Conservation (phyloP, 108 stramenopile species). For the Schizochytrium sp. region DNA sequence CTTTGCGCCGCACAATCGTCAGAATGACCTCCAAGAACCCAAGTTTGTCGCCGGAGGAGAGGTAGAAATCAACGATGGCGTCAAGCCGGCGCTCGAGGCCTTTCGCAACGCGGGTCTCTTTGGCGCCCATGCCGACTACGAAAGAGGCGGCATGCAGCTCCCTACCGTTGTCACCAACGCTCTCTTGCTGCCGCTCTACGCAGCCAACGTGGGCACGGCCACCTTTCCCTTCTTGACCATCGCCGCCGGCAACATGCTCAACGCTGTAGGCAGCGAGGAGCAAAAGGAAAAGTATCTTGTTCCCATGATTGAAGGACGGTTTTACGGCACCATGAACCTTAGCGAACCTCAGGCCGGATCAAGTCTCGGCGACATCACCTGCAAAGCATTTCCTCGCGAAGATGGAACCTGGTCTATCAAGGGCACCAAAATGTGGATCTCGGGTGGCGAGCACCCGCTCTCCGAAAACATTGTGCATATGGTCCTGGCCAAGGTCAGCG, state of each 20-base stretch:
- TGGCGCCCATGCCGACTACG: neutral
- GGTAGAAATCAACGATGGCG: neutral
- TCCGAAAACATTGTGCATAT: slow-evolving; percentile 32
- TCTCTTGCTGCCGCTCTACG: neutral
- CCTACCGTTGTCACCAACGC: neutral
- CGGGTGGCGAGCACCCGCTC: slow-evolving; percentile 20
- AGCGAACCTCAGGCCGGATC: slow-evolving; percentile 26
- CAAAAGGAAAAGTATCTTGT: slow-evolving; percentile 21
- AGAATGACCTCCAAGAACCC: neutral
- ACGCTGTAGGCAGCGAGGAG: neutral
- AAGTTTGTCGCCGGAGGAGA: neutral
- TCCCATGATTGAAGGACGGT: neutral
- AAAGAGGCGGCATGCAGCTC: neutral
- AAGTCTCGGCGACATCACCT: neutral
- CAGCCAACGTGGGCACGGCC: slow-evolving; percentile 3
- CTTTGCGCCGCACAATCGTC: neutral
- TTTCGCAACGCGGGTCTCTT: neutral
- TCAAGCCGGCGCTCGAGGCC: neutral
- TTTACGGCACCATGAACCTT: slow-evolving; percentile 25
- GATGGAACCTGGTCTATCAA: slow-evolving; percentile 16
- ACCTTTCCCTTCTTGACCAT: slow-evolving; percentile 19
- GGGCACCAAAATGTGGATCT: slow-evolving; percentile 33
- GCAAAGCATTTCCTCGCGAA: neutral
- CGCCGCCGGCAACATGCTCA: slow-evolving; percentile 16
- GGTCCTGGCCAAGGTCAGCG: slow-evolving; percentile 25